phyloP scores from a whole-genome alignment of 2,329 filamentous ascomycete genomes.

The Moelleriella libera region DNA sequence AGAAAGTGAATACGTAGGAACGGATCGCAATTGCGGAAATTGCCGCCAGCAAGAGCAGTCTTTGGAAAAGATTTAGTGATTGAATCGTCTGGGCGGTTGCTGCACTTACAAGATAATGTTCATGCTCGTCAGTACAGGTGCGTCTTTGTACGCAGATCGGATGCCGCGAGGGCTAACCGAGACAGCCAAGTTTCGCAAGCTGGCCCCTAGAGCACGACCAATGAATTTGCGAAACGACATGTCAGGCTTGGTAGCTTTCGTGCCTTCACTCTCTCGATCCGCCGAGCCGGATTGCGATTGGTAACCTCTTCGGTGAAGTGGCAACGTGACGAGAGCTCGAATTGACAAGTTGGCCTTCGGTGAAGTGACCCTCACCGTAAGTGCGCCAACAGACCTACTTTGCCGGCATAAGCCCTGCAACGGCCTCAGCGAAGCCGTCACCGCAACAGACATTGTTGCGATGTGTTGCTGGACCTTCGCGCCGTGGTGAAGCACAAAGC shows the following conservation, averaged over 20 bases:
- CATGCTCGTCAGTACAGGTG: slow-evolving; percentile 15
- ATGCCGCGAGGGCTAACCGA: slow-evolving; percentile 21
- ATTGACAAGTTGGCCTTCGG: slow-evolving; percentile 13
- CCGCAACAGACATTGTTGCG: slow-evolving; percentile 17
- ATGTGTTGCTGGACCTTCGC: neutral
- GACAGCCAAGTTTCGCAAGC: slow-evolving; percentile 18
- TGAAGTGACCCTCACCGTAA: slow-evolving; percentile 18
- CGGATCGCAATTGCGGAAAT: slow-evolving; percentile 17
- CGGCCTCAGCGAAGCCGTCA: slow-evolving; percentile 18
- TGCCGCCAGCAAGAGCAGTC: slow-evolving; percentile 14
- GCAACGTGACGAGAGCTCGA: slow-evolving; percentile 15
- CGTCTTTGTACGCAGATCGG: slow-evolving; percentile 18
- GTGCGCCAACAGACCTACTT: slow-evolving; percentile 13
- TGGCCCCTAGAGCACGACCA: slow-evolving; percentile 15
- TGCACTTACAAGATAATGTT: slow-evolving; percentile 16
- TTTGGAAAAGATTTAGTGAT: slow-evolving; percentile 5
- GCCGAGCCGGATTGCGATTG: slow-evolving; percentile 14
- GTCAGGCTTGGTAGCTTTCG: slow-evolving; percentile 10
- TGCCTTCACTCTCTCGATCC: slow-evolving; percentile 3
- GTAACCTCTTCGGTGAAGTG: slow-evolving; percentile 12
- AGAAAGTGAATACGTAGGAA: slow-evolving; percentile 41
- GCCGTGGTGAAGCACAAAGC: neutral
- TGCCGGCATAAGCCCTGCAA: slow-evolving; percentile 15
- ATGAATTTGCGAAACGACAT: slow-evolving; percentile 18
- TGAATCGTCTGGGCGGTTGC: neutral